A percentile compares a stretch with the other conserved stretches of the same genome.
These are phyloP conservation scores for Terana coerulea DNA, from an alignment of 768 basidiomycete genomes.

Conservation along the genomic window DNA sequence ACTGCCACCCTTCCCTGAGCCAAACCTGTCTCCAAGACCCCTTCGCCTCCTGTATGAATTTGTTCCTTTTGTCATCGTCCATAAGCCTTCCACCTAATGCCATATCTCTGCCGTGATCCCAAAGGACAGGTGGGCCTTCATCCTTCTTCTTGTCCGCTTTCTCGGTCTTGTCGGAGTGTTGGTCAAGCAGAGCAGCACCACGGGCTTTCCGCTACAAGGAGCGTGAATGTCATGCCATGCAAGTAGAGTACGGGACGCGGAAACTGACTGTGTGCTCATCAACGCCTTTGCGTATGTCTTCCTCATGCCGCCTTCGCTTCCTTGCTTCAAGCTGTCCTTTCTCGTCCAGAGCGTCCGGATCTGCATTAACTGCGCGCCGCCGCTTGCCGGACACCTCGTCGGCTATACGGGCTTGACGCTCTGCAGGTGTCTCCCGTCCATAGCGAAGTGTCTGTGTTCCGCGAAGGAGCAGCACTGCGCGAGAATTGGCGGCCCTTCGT, in stretches of 20 bases:
- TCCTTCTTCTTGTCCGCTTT: constrained; percentile 35
- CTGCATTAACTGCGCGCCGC: constrained; percentile 58
- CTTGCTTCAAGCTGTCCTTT: constrained; percentile 39
- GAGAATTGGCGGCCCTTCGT: constrained; percentile 75
- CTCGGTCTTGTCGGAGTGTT: constrained; percentile 45
- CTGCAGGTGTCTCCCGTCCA: constrained; percentile 99
- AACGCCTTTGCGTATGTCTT: constrained; percentile 65
- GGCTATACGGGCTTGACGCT: constrained; percentile 84
- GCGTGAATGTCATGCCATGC: neutral
- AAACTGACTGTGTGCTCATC: constrained; percentile 72
- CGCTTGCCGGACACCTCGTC: constrained; percentile 95
- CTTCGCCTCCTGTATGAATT: constrained; percentile 78
- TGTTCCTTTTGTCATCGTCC: constrained; percentile 80
- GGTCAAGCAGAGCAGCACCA: constrained; percentile 25
- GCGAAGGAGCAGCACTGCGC: constrained; percentile 39
- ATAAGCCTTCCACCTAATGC: constrained; percentile 79
- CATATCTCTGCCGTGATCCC: constrained; percentile 95
- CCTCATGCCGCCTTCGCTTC: constrained; percentile 63
- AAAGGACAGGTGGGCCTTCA: constrained; percentile 64
- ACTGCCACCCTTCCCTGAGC: constrained; percentile 63
- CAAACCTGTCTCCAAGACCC: constrained; percentile 81
- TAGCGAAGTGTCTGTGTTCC: constrained; percentile 54
- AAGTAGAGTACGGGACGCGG: neutral
- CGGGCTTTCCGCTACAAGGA: constrained; percentile 24
- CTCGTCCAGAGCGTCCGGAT: constrained; percentile 37